Evolutionary conservation across 2,329 filamentous ascomycete species (phyloP).

Genomic region (Rugonectria rugulosa): DNA sequence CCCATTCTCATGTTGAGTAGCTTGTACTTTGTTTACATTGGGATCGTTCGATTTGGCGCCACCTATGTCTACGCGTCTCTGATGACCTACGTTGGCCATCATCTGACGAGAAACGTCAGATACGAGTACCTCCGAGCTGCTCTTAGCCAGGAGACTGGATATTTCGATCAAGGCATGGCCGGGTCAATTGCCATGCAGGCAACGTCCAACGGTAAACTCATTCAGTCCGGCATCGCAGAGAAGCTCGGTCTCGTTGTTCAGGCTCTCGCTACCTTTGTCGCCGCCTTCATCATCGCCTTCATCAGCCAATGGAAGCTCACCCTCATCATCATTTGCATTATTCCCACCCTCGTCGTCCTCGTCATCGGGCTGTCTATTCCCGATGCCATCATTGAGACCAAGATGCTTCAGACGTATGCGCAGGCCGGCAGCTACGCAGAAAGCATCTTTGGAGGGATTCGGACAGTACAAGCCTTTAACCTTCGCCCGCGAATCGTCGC

Average conservation of each 20-base stretch:
- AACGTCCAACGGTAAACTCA: slow-evolving; percentile 49
- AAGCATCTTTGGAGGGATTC: slow-evolving; percentile 45
- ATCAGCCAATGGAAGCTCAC: slow-evolving; percentile 53
- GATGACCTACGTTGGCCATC: slow-evolving; percentile 58
- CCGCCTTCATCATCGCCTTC: slow-evolving; percentile 50
- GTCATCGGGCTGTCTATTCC: slow-evolving; percentile 37
- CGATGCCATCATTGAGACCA: slow-evolving; percentile 41
- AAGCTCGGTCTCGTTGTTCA: slow-evolving; percentile 51
- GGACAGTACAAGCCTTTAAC: slow-evolving; percentile 53
- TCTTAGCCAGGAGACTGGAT: slow-evolving; percentile 58
- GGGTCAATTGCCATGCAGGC: slow-evolving; percentile 52
- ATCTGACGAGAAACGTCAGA: slow-evolving; percentile 57
- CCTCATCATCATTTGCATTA: slow-evolving; percentile 47
- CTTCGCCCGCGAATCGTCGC: slow-evolving; percentile 47
- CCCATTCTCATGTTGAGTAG: neutral
- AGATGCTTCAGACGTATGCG: slow-evolving; percentile 45
- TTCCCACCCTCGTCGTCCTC: slow-evolving; percentile 42
- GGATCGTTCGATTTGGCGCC: slow-evolving; percentile 52
- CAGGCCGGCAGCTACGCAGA: slow-evolving; percentile 47
- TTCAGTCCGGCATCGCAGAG: slow-evolving; percentile 51
- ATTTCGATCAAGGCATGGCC: slow-evolving; percentile 53
- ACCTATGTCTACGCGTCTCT: slow-evolving; percentile 55
- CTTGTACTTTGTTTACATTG: slow-evolving; percentile 48
- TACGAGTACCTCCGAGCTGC: slow-evolving; percentile 58
- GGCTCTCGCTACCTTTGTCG: slow-evolving; percentile 46